A percentile compares a stretch with the other conserved stretches of the same genome.
phyloP scores from a whole-genome alignment of 805 yeast genomes.

The Wickerhamiella alocasiicola region DNA sequence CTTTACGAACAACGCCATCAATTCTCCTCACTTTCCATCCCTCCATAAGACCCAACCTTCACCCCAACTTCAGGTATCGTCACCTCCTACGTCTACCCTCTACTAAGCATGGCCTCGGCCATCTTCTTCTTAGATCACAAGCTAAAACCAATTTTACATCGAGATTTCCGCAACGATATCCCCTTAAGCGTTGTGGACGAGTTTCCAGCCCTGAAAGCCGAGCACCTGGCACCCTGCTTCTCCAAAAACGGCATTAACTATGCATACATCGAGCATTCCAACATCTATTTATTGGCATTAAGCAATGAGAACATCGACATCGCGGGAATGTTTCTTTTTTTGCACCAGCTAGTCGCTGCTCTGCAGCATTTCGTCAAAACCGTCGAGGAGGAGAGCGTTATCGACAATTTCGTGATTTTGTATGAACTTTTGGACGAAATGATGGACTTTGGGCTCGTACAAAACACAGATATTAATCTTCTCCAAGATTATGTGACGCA shows the following conservation, averaged over 20 bases:
- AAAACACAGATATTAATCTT: slow-evolving; percentile 66
- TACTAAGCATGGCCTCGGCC: slow-evolving; percentile 47
- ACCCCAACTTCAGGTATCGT: too few relatives aligned
- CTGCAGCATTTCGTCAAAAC: slow-evolving; percentile 36
- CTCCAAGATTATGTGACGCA: slow-evolving; percentile 66
- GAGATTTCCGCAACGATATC: slow-evolving; percentile 64
- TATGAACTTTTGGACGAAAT: slow-evolving; percentile 82
- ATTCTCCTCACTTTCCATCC: too few relatives aligned
- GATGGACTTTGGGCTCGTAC: slow-evolving; percentile 81
- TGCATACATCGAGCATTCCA: slow-evolving; percentile 41
- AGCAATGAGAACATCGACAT: slow-evolving; percentile 33
- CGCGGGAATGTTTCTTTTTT: slow-evolving; percentile 45
- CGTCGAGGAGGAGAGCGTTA: slow-evolving; percentile 45
- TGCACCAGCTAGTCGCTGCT: slow-evolving; percentile 36
- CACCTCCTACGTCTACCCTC: background rate
- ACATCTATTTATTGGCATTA: slow-evolving; percentile 30
- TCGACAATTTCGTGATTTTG: slow-evolving; percentile 61
- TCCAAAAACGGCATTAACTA: slow-evolving; percentile 40
- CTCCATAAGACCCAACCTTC: too few relatives aligned
- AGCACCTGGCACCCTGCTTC: slow-evolving; percentile 36
- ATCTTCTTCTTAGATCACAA: slow-evolving; percentile 56
- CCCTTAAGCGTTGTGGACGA: slow-evolving; percentile 45
- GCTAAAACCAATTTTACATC: slow-evolving; percentile 52
- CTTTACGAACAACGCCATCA: too few relatives aligned
- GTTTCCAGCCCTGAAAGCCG: slow-evolving; percentile 43